Base-by-base conservation (phyloP, 2,329 filamentous ascomycete genomes). In the Diaporthe humulicola region DNA sequence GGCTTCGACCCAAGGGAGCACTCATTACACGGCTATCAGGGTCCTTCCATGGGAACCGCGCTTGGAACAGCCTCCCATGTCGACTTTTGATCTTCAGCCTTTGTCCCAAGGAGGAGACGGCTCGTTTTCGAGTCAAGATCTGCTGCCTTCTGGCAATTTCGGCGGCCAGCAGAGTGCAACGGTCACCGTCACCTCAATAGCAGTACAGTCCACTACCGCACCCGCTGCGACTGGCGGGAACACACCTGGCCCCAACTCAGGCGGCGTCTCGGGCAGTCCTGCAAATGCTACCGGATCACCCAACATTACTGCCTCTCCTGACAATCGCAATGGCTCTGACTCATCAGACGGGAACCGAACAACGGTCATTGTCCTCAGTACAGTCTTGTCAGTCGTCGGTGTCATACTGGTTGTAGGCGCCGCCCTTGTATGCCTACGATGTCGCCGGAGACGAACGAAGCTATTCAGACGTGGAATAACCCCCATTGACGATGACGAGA, bases 401-500 rank as follows among this genome's bases (percentile, higher is more conserved):
- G 77, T 87, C 40, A 77, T 85, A 22, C 66, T 86, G 69, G 79
- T 88, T 64, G 82, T 82, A 5, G 79, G 80, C 7, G 78, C 80
- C 25, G 76, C 85, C 3, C 79, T 87, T 60, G 78, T 85, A 48
- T 87, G 83, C 75, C 82, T 84, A 69, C 81, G 85, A 22, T 83
- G 81, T 54, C 82, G 85, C 56, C 85, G 84, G 56, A 79, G 79
- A 60, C 82, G 82, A 45, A 77, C 80, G 17, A 84, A 83, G 5
- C 84, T 91, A 73, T 86, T 89, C 77, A 85, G 86, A 69, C 85
- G 91, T 69, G 90, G 89, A 64, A 89, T 90, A 58, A 90, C 90
- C 0, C 91, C 91, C 17, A 91, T 93, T 75, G 87, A 89, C 76
- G 91, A 93, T 78, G 90, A 92, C 75, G 91, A 93, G 80, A 93